Conservation (phyloP, 2,329 filamentous ascomycete species). For the Neofusicoccum sp. region DNA sequence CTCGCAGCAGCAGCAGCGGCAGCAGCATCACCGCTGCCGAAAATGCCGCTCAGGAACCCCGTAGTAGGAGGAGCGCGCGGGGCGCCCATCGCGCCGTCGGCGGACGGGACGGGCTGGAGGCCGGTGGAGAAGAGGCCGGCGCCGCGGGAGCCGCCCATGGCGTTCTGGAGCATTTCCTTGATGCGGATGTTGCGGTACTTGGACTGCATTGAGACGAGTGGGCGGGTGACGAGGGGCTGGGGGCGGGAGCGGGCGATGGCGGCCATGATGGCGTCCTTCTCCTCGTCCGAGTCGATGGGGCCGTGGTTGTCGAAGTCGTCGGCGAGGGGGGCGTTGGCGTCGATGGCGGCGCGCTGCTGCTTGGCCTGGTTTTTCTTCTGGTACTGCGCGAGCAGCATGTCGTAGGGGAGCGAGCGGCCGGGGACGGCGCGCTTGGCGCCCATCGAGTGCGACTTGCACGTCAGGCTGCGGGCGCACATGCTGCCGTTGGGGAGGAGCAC, state of each 20-base stretch:
- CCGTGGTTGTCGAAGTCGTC: constrained; percentile 73
- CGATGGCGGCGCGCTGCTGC: constrained; percentile 92
- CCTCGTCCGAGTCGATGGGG: constrained; percentile 91
- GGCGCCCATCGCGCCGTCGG: constrained; percentile 16
- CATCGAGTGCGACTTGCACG: constrained; percentile 95
- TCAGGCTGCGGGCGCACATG: constrained; percentile 82
- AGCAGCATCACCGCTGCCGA: constrained; percentile 23
- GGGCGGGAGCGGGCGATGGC: constrained; percentile 72
- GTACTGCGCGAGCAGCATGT: constrained; percentile 71
- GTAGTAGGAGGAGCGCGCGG: constrained; percentile 17
- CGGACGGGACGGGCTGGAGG: background rate
- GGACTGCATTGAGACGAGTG: constrained; percentile 47
- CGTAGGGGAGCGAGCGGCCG: constrained; percentile 83
- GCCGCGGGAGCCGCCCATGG: constrained; percentile 51
- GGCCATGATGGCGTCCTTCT: constrained; percentile 83
- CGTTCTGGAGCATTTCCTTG: constrained; percentile 62
- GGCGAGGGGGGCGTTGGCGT: constrained; percentile 86
- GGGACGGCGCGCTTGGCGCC: constrained; percentile 86
- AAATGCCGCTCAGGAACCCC: constrained; percentile 12
- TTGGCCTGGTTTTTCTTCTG: constrained; percentile 98
- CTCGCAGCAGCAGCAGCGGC: constrained; percentile 26
- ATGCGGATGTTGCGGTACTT: constrained; percentile 64
- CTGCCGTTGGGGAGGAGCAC: constrained; percentile 81
- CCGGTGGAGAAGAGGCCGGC: constrained; percentile 41
- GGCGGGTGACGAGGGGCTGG: constrained; percentile 69